Conservation (phyloP, 2,329 filamentous ascomycete genomes). For the Periconia sp. region DNA sequence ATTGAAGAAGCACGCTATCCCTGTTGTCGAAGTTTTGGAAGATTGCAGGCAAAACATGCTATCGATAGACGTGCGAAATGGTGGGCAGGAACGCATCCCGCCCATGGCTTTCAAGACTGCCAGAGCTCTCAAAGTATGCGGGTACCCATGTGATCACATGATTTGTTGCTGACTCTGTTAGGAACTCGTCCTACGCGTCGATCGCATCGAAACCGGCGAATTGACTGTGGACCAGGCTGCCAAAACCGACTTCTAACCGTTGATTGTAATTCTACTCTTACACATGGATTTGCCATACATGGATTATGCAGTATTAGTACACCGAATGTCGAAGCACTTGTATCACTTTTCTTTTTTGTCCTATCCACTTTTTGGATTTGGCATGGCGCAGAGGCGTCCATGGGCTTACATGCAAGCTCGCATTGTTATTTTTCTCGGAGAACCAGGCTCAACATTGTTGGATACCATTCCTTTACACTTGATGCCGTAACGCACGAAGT, state of each 20-base stretch:
- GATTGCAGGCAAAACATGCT: slow-evolving; percentile 70
- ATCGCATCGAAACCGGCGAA: slow-evolving; percentile 48
- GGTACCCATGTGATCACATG: not conserved
- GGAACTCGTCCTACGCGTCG: slow-evolving; percentile 51
- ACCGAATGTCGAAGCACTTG: too few relatives aligned
- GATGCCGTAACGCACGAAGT: slow-evolving; percentile 12
- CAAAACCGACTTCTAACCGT: slow-evolving; percentile 36
- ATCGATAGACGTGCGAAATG: slow-evolving; percentile 65
- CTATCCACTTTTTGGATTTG: not conserved
- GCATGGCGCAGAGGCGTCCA: slow-evolving; percentile 7
- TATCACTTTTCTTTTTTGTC: not conserved
- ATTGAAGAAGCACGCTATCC: slow-evolving; percentile 57
- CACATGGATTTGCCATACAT: not conserved
- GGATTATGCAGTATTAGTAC: too few relatives aligned
- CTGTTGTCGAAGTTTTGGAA: slow-evolving; percentile 63
- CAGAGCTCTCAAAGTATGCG: slow-evolving; percentile 72
- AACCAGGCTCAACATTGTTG: not conserved
- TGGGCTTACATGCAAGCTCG: not conserved
- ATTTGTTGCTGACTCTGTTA: slow-evolving; percentile 24
- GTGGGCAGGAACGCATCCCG: slow-evolving; percentile 69
- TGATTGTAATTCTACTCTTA: not conserved
- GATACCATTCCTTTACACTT: slow-evolving; percentile 4
- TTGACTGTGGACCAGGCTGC: slow-evolving; percentile 41
- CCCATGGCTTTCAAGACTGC: slow-evolving; percentile 89
- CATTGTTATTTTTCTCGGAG: not conserved